Evolutionary conservation across 345 rosid species (phyloP).

Genomic region (Ceriops decandra): DNA sequence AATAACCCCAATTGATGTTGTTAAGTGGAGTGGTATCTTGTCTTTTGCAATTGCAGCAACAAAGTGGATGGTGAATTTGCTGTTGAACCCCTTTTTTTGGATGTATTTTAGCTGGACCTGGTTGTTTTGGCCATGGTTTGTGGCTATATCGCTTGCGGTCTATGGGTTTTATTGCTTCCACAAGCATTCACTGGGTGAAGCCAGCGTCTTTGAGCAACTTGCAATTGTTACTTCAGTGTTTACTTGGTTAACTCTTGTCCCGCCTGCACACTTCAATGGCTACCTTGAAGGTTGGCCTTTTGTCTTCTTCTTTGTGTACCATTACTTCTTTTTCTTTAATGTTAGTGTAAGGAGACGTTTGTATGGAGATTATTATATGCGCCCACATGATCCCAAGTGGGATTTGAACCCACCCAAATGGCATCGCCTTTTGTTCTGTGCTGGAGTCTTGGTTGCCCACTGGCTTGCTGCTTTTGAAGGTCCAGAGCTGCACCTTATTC

Average conservation of each 20-base stretch:
- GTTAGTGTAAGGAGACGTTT: constrained; percentile 69
- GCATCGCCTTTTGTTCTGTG: constrained; percentile 54
- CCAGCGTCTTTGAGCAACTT: constrained; percentile 70
- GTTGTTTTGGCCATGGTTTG: constrained; percentile 92
- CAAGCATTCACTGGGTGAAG: constrained; percentile 59
- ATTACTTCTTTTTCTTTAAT: constrained; percentile 84
- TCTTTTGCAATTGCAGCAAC: constrained; percentile 51
- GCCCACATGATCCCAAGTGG: constrained; percentile 75
- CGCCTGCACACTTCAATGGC: constrained; percentile 78
- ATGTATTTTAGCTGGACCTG: constrained; percentile 91
- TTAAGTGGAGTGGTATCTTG: constrained; percentile 53
- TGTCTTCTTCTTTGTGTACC: constrained; percentile 80
- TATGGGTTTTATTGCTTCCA: constrained; percentile 60
- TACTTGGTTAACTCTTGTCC: constrained; percentile 83
- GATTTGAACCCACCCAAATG: constrained; percentile 58
- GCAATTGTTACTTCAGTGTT: constrained; percentile 61
- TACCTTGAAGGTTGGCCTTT: constrained; percentile 89
- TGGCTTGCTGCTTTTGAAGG: constrained; percentile 93
- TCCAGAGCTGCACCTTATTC: constrained; percentile 70
- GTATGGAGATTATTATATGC: constrained; percentile 69
- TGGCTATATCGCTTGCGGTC: constrained; percentile 52
- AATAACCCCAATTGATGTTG: constrained; percentile 46
- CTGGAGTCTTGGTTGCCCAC: constrained; percentile 58
- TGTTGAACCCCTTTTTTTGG: constrained; percentile 75
- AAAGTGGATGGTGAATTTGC: constrained; percentile 50